Conservation (phyloP, 108 stramenopile genomes). For the Nitzschia sp. region DNA sequence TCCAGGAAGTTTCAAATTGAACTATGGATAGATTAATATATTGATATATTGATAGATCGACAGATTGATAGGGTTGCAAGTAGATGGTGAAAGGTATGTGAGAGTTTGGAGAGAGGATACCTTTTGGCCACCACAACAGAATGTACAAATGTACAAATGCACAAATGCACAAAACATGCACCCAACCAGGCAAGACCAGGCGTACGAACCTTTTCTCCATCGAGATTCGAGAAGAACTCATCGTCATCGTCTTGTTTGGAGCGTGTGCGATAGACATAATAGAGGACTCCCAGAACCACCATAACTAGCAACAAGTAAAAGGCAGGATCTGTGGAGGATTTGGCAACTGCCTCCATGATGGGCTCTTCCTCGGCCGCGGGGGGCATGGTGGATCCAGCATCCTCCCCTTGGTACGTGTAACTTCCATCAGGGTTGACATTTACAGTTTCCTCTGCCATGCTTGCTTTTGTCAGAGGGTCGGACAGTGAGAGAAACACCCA, state of each 20-base stretch:
- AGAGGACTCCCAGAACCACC: constrained; percentile 44
- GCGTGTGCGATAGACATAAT: constrained; percentile 48
- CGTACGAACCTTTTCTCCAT: constrained; percentile 76
- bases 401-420: constrained; percentile 57
- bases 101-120: neutral
- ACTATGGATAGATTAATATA: constrained; percentile 50
- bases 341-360: constrained; percentile 27
- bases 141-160: neutral
- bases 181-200: neutral
- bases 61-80: neutral
- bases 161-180: neutral
- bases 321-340: constrained; percentile 72
- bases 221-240: constrained; percentile 72
- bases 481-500: too few relatives aligned
- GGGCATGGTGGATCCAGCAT: constrained; percentile 34
- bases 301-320: constrained; percentile 68
- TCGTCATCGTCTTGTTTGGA: constrained; percentile 59
- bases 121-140: neutral
- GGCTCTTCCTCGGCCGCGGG: constrained; percentile 30
- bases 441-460: constrained; percentile 54
- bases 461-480: neutral
- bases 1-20: constrained; percentile 83
- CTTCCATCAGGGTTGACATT: constrained; percentile 83
- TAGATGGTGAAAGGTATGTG: neutral
- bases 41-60: too few relatives aligned